A percentile compares a stretch with the other conserved stretches of the same genome.
phyloP scores from a whole-genome alignment of 2,329 filamentous ascomycete species.

The Zasmidium cellare region DNA sequence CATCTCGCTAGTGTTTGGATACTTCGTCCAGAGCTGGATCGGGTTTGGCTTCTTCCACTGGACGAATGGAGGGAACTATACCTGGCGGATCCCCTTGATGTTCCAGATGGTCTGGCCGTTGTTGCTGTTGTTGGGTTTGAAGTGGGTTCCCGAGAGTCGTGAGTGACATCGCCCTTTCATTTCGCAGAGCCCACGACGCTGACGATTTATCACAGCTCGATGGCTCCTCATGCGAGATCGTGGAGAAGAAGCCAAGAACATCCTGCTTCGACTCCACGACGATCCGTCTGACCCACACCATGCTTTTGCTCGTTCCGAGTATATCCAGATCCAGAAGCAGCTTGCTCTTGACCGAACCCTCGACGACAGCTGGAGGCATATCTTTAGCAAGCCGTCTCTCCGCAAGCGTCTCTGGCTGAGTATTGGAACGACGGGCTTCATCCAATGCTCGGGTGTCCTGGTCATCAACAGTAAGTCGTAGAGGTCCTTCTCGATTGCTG shows the following conservation, averaged over 20 bases:
- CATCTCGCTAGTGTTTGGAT: constrained; percentile 22
- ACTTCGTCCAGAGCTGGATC: constrained; percentile 17
- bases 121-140: constrained; percentile 12
- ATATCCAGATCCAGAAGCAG: constrained; percentile 33
- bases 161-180: no score
- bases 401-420: constrained; percentile 29
- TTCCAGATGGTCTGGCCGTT: constrained; percentile 21
- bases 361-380: constrained; percentile 26
- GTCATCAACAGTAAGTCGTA: constrained; percentile 28
- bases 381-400: constrained; percentile 31
- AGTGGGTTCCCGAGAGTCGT: constrained; percentile 20
- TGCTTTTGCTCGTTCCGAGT: constrained; percentile 30
- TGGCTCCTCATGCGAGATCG: constrained; percentile 27
- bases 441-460: constrained; percentile 33
- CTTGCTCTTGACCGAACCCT: constrained; percentile 31
- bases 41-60: constrained; percentile 23
- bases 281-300: constrained; percentile 26
- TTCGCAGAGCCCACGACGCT: no score
- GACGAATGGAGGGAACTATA: constrained; percentile 15
- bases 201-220: constrained; percentile 12
- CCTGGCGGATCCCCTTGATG: constrained; percentile 19
- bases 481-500: no score
- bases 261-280: constrained; percentile 26
- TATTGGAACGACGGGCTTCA: constrained; percentile 31
- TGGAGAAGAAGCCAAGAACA: constrained; percentile 21